phyloP scores from a whole-genome alignment of 1,284 basidiomycete genomes.

The Marasmius tenuissimus region DNA sequence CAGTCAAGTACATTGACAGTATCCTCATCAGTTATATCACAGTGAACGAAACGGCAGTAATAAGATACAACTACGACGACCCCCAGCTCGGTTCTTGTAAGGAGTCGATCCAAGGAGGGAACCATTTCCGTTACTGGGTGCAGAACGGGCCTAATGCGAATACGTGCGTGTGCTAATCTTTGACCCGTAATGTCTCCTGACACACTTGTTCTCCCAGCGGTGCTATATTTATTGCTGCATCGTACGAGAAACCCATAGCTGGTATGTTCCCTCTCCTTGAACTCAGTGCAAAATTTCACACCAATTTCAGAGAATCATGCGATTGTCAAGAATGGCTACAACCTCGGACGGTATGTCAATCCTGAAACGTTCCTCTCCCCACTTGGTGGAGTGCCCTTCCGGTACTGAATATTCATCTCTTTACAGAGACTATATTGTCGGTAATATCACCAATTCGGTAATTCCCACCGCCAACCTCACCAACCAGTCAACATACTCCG shows the following conservation, averaged over 20 bases:
- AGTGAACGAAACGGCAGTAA: conserved; percentile 79
- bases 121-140: conserved; percentile 90
- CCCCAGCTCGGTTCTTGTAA: conserved; percentile 75
- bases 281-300: conserved; percentile 1
- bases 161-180: conserved; percentile 36
- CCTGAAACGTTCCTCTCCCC: not conserved
- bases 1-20: not conserved
- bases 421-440: conserved; percentile 75
- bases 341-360: conserved; percentile 38
- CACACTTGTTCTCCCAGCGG: conserved; percentile 41
- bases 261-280: conserved; percentile 32
- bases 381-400: not conserved
- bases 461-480: conserved; percentile 59
- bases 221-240: conserved; percentile 83
- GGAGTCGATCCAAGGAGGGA: conserved; percentile 86
- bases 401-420: not conserved
- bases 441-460: conserved; percentile 66
- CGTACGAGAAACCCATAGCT: conserved; percentile 69
- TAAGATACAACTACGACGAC: conserved; percentile 82
- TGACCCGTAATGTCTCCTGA: not conserved
- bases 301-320: conserved; percentile 31
- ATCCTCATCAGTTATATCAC: conserved; percentile 1
- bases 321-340: conserved; percentile 47
- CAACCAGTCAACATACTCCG: conserved; percentile 58
- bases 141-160: conserved; percentile 69